Percentiles rank a stretch among this genome's conserved stretches.
Evolutionary conservation across 2,329 filamentous ascomycete genomes (phyloP).

Genomic region (Ophiostoma novo-ulmi): DNA sequence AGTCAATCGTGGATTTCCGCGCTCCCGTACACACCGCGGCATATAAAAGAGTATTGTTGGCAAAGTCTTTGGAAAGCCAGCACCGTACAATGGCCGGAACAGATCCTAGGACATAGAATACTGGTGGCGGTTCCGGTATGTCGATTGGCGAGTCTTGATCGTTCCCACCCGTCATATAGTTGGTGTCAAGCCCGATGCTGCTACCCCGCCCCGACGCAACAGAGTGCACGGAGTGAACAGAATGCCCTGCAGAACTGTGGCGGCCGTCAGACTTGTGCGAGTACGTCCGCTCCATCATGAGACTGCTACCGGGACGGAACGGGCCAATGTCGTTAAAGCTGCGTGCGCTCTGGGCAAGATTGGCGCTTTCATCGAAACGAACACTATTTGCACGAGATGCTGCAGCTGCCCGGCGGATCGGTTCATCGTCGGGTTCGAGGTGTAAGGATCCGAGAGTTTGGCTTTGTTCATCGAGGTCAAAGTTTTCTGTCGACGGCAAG

Average conservation of each 20-base stretch:
- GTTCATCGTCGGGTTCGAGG: constrained; percentile 81
- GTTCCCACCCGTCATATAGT: constrained; percentile 57
- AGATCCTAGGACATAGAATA: constrained; percentile 77
- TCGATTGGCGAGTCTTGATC: constrained; percentile 66
- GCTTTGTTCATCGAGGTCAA: constrained; percentile 85
- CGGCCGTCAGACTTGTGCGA: constrained; percentile 96
- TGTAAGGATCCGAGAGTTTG: constrained; percentile 76
- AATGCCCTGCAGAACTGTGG: constrained; percentile 88
- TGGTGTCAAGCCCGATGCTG: constrained; percentile 77
- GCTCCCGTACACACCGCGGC: constrained; percentile 90
- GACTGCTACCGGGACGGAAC: constrained; percentile 69
- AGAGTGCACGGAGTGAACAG: constrained; percentile 61
- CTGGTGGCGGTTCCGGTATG: constrained; percentile 70
- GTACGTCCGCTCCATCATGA: constrained; percentile 85
- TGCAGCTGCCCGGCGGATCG: constrained; percentile 68
- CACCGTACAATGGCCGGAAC: constrained; percentile 93
- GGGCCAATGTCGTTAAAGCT: constrained; percentile 79
- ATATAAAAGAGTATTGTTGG: constrained; percentile 82
- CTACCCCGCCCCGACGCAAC: constrained; percentile 75
- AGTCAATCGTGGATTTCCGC: constrained; percentile 76
- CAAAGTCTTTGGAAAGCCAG: constrained; percentile 88
- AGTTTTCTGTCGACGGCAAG: constrained; percentile 74
- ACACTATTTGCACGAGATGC: constrained; percentile 94
- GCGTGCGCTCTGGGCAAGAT: constrained; percentile 75
- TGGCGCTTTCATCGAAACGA: constrained; percentile 88